Base-by-base conservation (phyloP, 2,329 filamentous ascomycete genomes). In the Xylaria digitata region DNA sequence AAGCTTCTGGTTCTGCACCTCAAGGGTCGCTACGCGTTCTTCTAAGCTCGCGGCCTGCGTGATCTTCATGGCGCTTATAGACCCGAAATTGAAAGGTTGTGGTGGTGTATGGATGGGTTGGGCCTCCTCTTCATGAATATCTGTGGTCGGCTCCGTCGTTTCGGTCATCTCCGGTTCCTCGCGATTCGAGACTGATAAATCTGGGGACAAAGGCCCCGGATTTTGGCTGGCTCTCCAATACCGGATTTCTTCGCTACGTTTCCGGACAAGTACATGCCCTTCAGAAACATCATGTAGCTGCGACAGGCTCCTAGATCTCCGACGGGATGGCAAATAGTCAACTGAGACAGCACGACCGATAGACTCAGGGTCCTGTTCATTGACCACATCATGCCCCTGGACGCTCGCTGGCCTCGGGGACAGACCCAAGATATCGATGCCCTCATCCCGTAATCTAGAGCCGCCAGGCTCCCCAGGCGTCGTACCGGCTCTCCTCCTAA, bases 311-410 rank as follows among this genome's bases (percentile, higher is more conserved):
- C 87, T 82, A 1, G 87, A 90, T 52, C 87, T 84, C 49, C 88
- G 82, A 52, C 85, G 84, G 32, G 82, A 75, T 3, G 78, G 81
- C 40, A 79, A 79, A 26, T 78, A 81, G 64, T 88, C 86, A 67
- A 84, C 87, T 1, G 87, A 88, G 54, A 90, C 85, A 53, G 88
- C 88, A 19, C 85, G 84, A n/a, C 87, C 88, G 65, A 90, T 89
- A 63, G 86, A 83, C n/a, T 81, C 78, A 0, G 84, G 81, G 64
- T 86, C 82, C 0, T 84, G 80, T 15, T 80, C 77, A 3, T 74
- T 76, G 23, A 75, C 73, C 9, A 79, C 72, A 57, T 81, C 82
- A 42, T 85, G 83, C 6, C 81, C 86, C 49, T 89, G 86, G 6
- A 82, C 83, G 72, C 87, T 90, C n/a, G 85, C 86, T 21, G 88